Percentiles rank a stretch among this genome's conserved stretches.
Evolutionary conservation across 441 rosid species (phyloP).

Genomic region (Euphorbia celastroides): DNA sequence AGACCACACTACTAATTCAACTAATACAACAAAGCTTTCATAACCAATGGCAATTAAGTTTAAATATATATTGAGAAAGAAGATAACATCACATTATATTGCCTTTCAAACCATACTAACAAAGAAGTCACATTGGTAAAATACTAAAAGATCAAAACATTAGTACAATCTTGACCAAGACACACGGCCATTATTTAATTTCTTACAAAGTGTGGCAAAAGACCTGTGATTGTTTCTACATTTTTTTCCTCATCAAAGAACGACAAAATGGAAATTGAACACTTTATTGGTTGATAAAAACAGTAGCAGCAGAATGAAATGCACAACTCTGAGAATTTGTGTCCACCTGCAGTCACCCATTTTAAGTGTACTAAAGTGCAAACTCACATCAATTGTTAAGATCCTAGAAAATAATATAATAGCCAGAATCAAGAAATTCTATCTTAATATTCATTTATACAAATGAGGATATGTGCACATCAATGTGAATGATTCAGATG

Average conservation of each 20-base stretch:
- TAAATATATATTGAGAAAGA: not conserved
- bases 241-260: slow-evolving; percentile 3
- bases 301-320: slow-evolving; percentile 1
- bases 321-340: not conserved
- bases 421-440: not conserved
- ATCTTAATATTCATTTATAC: not conserved
- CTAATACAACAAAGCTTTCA: not conserved
- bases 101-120: not conserved
- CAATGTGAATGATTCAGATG: not conserved
- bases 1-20: not conserved
- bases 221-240: not conserved
- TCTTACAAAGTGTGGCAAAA: slow-evolving; percentile 3
- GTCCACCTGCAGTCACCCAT: not conserved
- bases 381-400: not conserved
- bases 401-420: not conserved
- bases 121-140: not conserved
- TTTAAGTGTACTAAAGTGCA: not conserved
- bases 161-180: slow-evolving; percentile 31
- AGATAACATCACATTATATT: not conserved
- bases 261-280: not conserved
- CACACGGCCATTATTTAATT: slow-evolving; percentile 1
- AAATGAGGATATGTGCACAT: not conserved
- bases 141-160: slow-evolving; percentile 2
- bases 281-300: slow-evolving; percentile 4
- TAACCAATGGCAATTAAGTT: not conserved